A percentile compares a stretch with the other conserved stretches of the same genome.
Conservation (phyloP, 2,329 filamentous ascomycete species). For the Chaetothyriales sp. region DNA sequence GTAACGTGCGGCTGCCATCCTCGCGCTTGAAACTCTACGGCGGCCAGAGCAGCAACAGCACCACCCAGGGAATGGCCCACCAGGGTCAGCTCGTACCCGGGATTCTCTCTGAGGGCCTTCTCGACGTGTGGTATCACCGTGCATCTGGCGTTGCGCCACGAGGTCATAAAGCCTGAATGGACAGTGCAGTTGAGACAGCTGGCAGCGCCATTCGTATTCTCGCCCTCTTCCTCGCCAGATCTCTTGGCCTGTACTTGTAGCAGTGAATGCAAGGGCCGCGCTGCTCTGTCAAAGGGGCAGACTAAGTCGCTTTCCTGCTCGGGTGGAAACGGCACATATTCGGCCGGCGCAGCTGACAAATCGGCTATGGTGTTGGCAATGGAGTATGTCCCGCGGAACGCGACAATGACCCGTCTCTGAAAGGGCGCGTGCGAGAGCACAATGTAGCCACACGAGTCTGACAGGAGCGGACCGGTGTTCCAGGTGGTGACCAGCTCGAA, state of each 20-base stretch:
- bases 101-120: constrained; percentile 44
- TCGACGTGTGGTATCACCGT: constrained; percentile 54
- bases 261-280: constrained; percentile 8
- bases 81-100: constrained; percentile 58
- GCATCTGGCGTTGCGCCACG: constrained; percentile 62
- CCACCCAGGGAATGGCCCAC: constrained; percentile 88
- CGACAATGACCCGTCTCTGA: constrained; percentile 56
- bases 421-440: constrained; percentile 59
- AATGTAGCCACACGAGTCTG: constrained; percentile 87
- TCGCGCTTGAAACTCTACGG: constrained; percentile 61
- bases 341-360: constrained; percentile 73
- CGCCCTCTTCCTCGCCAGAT: constrained; percentile 7
- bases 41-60: constrained; percentile 76
- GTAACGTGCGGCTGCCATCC: constrained; percentile 66
- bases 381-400: constrained; percentile 89
- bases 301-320: constrained; percentile 24
- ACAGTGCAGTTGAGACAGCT: constrained; percentile 79
- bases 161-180: constrained; percentile 74
- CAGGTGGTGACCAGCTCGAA: constrained; percentile 71
- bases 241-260: constrained; percentile 3
- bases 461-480: constrained; percentile 75
- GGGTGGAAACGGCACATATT: constrained; percentile 72
- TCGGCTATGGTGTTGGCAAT: constrained; percentile 83
- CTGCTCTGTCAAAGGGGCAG: constrained; percentile 5
- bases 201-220: constrained; percentile 18